Evolutionary conservation across 495 filamentous ascomycete species (phyloP).

Genomic region (Daldinia bambusicola): DNA sequence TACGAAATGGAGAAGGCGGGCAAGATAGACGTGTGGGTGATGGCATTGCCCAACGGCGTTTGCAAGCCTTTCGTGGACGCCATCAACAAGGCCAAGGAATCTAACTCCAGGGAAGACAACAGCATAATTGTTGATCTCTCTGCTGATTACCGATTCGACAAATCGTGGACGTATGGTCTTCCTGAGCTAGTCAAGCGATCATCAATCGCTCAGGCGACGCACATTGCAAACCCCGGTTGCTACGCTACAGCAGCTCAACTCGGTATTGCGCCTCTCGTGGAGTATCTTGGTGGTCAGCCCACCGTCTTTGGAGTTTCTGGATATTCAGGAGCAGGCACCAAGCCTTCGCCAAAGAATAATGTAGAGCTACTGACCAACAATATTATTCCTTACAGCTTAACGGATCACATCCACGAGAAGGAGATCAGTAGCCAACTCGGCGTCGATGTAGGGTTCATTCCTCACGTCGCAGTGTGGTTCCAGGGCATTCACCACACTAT

Average conservation of each 20-base stretch:
- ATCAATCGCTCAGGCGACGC: slow-evolving; percentile 81
- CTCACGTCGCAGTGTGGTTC: slow-evolving; percentile 97
- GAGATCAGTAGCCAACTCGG: slow-evolving; percentile 87
- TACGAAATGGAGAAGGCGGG: slow-evolving; percentile 88
- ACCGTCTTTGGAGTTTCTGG: slow-evolving; percentile 93
- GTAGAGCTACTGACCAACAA: slow-evolving; percentile 87
- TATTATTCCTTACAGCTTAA: slow-evolving; percentile 90
- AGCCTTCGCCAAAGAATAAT: slow-evolving; percentile 95
- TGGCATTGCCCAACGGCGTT: slow-evolving; percentile 97
- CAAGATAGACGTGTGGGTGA: slow-evolving; percentile 98
- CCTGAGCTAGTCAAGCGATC: slow-evolving; percentile 85
- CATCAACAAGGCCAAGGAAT: slow-evolving; percentile 73
- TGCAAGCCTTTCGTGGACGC: slow-evolving; percentile 97
- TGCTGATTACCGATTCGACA: slow-evolving; percentile 94
- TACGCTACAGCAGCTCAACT: slow-evolving; percentile 97
- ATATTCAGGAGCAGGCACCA: slow-evolving; percentile 96
- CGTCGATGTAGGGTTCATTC: slow-evolving; percentile 83
- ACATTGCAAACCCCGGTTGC: slow-evolving; percentile 95
- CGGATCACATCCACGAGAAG: slow-evolving; percentile 94
- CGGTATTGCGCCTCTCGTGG: slow-evolving; percentile 84
- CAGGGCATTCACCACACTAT: slow-evolving; percentile 95
- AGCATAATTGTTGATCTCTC: slow-evolving; percentile 92
- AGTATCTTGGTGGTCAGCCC: slow-evolving; percentile 80
- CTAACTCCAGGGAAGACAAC: slow-evolving; percentile 61
- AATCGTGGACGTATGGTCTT: slow-evolving; percentile 93